A percentile compares a stretch with the other conserved stretches of the same genome.
These are phyloP conservation scores for Achlya hypogyna DNA, from an alignment of 352 stramenopile species.

Conservation along the genomic window DNA sequence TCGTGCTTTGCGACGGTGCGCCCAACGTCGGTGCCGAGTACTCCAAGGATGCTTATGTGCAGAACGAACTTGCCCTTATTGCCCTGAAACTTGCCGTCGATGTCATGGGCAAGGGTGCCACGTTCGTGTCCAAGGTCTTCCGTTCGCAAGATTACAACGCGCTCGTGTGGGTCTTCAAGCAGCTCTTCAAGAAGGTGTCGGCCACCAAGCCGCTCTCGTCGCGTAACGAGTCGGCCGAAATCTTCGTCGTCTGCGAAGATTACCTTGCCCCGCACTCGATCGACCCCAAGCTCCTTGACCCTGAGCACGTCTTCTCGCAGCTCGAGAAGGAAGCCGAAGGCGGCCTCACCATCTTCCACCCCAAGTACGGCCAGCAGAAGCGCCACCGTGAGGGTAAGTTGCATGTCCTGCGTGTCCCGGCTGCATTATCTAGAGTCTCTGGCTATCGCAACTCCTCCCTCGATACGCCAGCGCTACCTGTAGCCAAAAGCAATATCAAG, in stretches of 20 bases:
- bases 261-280: constrained; percentile 96
- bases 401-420: constrained; percentile 23
- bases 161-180: constrained; percentile 97
- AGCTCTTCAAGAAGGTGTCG: constrained; percentile 97
- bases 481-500: constrained; percentile 87
- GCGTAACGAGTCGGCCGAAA: constrained; percentile 98
- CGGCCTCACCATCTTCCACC: constrained; percentile 95
- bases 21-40: constrained; percentile 98
- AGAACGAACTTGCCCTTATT: constrained; percentile 96
- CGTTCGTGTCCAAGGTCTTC: constrained; percentile 97
- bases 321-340: constrained; percentile 76
- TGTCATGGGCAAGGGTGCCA: constrained; percentile 90
- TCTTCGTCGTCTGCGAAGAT: constrained; percentile 97
- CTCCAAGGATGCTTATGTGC: constrained; percentile 98
- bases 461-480: constrained; percentile 79
- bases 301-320: constrained; percentile 96
- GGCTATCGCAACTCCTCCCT: constrained; percentile 55
- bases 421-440: constrained; percentile 88
- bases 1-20: constrained; percentile 98
- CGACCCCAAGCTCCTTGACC: constrained; percentile 95
- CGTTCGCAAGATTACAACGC: constrained; percentile 98
- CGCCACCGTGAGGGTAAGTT: constrained; percentile 89
- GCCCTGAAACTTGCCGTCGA: constrained; percentile 96
- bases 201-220: constrained; percentile 97
- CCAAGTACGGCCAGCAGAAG: constrained; percentile 94